Conservation (phyloP, 2,329 filamentous ascomycete genomes). For the Alternaria sp. region DNA sequence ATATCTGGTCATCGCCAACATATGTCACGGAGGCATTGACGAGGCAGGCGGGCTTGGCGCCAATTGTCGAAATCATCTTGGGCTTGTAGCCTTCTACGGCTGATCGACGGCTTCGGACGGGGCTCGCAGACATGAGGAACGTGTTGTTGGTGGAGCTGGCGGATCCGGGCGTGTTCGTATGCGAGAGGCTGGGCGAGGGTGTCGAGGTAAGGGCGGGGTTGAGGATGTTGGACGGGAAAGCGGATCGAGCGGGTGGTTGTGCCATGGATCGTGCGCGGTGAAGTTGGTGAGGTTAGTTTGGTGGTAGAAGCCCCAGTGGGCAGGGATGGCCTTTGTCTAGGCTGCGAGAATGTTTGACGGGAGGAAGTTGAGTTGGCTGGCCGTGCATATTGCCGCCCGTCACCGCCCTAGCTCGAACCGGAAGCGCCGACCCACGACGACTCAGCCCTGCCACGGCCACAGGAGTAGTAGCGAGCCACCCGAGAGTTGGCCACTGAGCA, state of each 20-base stretch:
- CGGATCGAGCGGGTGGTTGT: conserved; percentile 30
- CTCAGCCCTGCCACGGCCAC: conserved; percentile 15
- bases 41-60: conserved; percentile 82
- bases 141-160: conserved; percentile 74
- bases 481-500: conserved; percentile 2
- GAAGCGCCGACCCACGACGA: conserved; percentile 26
- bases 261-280: conserved; percentile 40
- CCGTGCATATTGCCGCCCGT: conserved; percentile 18
- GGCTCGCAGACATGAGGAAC: conserved; percentile 85
- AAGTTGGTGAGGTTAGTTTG: conserved; percentile 17
- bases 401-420: conserved; percentile 19
- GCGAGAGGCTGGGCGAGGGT: conserved; percentile 52
- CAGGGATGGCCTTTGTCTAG: conserved; percentile 28
- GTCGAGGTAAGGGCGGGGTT: conserved; percentile 42
- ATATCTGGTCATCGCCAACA: conserved; percentile 96
- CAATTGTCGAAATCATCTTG: conserved; percentile 71
- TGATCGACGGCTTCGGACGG: conserved; percentile 60
- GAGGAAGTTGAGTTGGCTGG: conserved; percentile 23
- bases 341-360: conserved; percentile 31
- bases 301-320: conserved; percentile 30
- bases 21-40: conserved; percentile 99
- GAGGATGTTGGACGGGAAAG: conserved; percentile 30
- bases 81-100: conserved; percentile 81
- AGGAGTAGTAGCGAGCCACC: neutral
- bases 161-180: conserved; percentile 56